phyloP scores from a whole-genome alignment of 2,329 filamentous ascomycete genomes.

The Talaromyces verruculosus region DNA sequence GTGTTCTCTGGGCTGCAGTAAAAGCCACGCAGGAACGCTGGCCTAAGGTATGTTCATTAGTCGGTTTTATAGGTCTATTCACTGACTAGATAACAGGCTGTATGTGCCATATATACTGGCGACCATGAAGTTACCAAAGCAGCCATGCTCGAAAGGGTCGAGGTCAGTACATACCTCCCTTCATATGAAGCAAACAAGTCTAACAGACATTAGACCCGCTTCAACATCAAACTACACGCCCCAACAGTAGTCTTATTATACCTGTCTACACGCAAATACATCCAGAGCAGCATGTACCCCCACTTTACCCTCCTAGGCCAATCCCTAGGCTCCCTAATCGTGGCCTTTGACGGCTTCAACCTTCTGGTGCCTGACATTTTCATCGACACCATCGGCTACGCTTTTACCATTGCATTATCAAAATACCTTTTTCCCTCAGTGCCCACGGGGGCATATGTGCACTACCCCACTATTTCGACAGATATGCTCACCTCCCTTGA shows the following conservation, averaged over 20 bases:
- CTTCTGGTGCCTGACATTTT: slow-evolving; percentile 90
- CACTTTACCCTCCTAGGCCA: slow-evolving; percentile 93
- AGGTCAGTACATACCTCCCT: slow-evolving; percentile 51
- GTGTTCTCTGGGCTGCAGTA: slow-evolving; percentile 94
- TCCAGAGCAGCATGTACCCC: slow-evolving; percentile 84
- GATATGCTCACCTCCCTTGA: slow-evolving; percentile 91
- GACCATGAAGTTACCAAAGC: slow-evolving; percentile 85
- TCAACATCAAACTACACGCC: slow-evolving; percentile 86
- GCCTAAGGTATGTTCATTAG: slow-evolving; percentile 56
- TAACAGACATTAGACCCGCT: slow-evolving; percentile 62
- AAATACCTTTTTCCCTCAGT: slow-evolving; percentile 78
- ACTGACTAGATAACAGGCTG: slow-evolving; percentile 49
- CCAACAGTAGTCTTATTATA: slow-evolving; percentile 87
- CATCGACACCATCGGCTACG: slow-evolving; percentile 97
- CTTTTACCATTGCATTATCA: slow-evolving; percentile 79
- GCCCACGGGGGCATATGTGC: slow-evolving; percentile 89
- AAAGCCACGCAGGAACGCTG: slow-evolving; percentile 84
- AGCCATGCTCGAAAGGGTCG: slow-evolving; percentile 72
- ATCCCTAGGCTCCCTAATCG: slow-evolving; percentile 79
- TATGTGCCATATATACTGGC: slow-evolving; percentile 91
- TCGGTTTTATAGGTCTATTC: not conserved
- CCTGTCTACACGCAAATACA: slow-evolving; percentile 80
- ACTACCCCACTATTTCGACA: slow-evolving; percentile 97
- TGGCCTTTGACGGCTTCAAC: slow-evolving; percentile 91
- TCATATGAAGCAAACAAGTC: not conserved